Conservation (phyloP, 2,329 filamentous ascomycete genomes). For the Penicillium sp. region DNA sequence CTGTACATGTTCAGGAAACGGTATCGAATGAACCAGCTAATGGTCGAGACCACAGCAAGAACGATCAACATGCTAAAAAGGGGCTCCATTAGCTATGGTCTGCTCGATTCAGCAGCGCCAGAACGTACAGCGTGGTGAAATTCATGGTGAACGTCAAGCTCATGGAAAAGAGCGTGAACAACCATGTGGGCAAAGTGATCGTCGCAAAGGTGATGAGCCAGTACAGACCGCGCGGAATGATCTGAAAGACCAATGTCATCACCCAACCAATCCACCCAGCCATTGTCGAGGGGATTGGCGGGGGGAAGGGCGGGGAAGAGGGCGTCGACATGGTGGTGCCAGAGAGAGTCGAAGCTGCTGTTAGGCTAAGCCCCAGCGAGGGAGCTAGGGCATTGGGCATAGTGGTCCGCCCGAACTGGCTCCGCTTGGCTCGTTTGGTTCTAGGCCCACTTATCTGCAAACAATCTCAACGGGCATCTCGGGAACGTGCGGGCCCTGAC, state of each 20-base stretch:
- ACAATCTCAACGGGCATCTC: slow-evolving; percentile 8
- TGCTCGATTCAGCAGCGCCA: not conserved
- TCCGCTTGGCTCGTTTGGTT: slow-evolving; percentile 2
- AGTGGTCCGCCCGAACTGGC: not conserved
- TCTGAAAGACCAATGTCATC: slow-evolving; percentile 46
- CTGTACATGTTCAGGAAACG: slow-evolving; percentile 97
- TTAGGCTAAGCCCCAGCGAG: slow-evolving; percentile 19
- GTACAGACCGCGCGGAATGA: slow-evolving; percentile 59
- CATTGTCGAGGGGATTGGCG: slow-evolving; percentile 33
- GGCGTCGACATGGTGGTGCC: slow-evolving; percentile 13
- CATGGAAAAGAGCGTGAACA: slow-evolving; percentile 85
- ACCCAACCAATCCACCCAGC: slow-evolving; percentile 46
- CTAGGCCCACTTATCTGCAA: not conserved
- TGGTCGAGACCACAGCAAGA: slow-evolving; percentile 68
- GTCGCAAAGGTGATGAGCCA: slow-evolving; percentile 80
- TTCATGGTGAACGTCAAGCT: slow-evolving; percentile 98
- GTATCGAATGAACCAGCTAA: slow-evolving; percentile 92
- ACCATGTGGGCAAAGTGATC: slow-evolving; percentile 79
- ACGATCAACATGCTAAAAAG: slow-evolving; percentile 64
- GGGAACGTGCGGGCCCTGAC: slow-evolving; percentile 18
- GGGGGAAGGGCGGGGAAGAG: slow-evolving; percentile 26
- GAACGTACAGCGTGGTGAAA: slow-evolving; percentile 77
- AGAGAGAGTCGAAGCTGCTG: slow-evolving; percentile 16
- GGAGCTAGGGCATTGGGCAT: slow-evolving; percentile 17
- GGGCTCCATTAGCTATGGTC: slow-evolving; percentile 7